Base-by-base conservation (phyloP, 1,284 basidiomycete genomes). In the Neolentinus lepideus region DNA sequence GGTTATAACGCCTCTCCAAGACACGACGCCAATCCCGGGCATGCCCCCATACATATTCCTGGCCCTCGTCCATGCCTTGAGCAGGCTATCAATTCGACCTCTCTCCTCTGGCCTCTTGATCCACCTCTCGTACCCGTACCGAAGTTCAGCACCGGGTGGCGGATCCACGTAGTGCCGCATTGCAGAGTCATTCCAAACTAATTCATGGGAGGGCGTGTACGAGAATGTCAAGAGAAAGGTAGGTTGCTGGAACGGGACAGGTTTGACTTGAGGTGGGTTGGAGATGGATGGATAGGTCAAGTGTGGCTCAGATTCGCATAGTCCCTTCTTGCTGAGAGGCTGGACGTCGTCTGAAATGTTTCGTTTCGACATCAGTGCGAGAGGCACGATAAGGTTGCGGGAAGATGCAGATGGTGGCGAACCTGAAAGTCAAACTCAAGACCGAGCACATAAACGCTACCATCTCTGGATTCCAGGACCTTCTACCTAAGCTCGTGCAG, bases 1-100 rank as follows among this genome's bases (percentile, higher is more conserved):
- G 57, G 95, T 98, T 73, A 97, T 84, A 56, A 98, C 83, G 2
- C 95, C 96, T 64, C 93, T 77, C 92, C 93, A 96, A 3, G 86
- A 82, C 38, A 95, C 77, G 25, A 92, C 79, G 47, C 79, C 79
- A 25, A 85, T 72, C 55, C 78, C 55, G n/a, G 67, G 63, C 31
- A 75, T 58, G 12, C 71, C 71, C 24, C 69, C 64, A 51, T 61
- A 60, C 56, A 65, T 62, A 60, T 67, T 65, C 62, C 75, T 66
- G 66, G 76, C 59, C 53, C 67, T 69, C n/a, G 70, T 64, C 51
- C 76, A 71, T 1, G 85, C 86, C 38, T 70, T 71, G 58, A 91
- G 69, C 36, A 93, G 74, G 3, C 78, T 72, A 66, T 88, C 85
- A n/a, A 90, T 65, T 50, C 86, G 72, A 2, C 79, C 79, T 52